Conservation (phyloP, 306 rosid species). For the Rosa rugosa region DNA sequence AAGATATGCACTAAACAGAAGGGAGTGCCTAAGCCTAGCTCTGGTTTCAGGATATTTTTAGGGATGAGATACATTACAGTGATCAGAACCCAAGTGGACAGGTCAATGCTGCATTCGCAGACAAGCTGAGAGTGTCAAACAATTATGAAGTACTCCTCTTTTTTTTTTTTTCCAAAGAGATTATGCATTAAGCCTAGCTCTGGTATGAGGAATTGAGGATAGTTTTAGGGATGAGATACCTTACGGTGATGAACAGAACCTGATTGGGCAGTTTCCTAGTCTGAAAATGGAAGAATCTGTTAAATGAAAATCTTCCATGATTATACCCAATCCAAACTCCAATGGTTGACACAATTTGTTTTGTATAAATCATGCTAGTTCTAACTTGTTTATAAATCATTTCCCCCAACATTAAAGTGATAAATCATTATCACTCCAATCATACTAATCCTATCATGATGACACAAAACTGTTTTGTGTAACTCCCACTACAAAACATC, state of each 20-base stretch:
- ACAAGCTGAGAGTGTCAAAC: neutral
- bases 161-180: neutral
- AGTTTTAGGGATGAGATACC: neutral
- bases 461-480: no score
- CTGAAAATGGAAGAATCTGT: neutral
- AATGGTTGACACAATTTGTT: neutral
- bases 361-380: no score
- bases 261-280: neutral
- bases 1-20: neutral
- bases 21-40: neutral
- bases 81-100: neutral
- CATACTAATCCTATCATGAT: neutral
- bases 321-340: neutral
- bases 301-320: neutral
- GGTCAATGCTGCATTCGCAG: neutral
- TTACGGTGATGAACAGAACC: neutral
- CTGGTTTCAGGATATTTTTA: neutral
- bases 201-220: no score
- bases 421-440: neutral
- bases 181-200: neutral
- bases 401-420: no score
- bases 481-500: no score
- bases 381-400: no score
- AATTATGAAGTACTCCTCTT: neutral
- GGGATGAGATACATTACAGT: neutral